A percentile compares a stretch with the other conserved stretches of the same genome.
These are phyloP conservation scores for Lathyrus sativus DNA, from an alignment of 306 rosid genomes.

Conservation along the genomic window DNA sequence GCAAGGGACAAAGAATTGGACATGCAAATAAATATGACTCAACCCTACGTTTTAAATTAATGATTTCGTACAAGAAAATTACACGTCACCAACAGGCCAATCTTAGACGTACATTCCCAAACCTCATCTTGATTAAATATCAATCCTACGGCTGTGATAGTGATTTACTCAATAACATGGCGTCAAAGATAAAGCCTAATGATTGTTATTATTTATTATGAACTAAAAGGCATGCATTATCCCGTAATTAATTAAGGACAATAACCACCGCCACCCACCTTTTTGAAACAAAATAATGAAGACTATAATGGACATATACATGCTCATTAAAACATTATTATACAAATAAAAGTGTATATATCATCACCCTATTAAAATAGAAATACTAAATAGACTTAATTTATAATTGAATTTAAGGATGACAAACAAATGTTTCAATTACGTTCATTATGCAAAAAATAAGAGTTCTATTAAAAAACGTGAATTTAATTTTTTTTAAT, in stretches of 20 bases:
- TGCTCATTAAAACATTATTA: not conserved
- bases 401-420: too few relatives aligned
- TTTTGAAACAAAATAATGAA: not conserved
- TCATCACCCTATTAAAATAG: too few relatives aligned
- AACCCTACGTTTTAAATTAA: conserved; percentile 27
- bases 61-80: conserved; percentile 36
- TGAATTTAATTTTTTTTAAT: too few relatives aligned
- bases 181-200: conserved; percentile 17
- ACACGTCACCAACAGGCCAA: conserved; percentile 20
- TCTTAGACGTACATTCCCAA: conserved; percentile 29
- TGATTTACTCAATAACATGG: conserved; percentile 2
- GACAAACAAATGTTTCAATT: too few relatives aligned
- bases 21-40: not conserved
- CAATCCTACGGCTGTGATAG: not conserved
- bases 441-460: too few relatives aligned
- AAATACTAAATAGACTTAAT: too few relatives aligned
- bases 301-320: not conserved
- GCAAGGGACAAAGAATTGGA: conserved; percentile 1
- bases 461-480: too few relatives aligned
- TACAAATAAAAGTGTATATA: too few relatives aligned
- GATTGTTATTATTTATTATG: not conserved
- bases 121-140: not conserved
- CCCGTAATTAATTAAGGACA: not conserved
- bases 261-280: not conserved
- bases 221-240: conserved; percentile 8